Base-by-base conservation (phyloP, 352 stramenopile species). In the Pythium vanterpoolii region DNA sequence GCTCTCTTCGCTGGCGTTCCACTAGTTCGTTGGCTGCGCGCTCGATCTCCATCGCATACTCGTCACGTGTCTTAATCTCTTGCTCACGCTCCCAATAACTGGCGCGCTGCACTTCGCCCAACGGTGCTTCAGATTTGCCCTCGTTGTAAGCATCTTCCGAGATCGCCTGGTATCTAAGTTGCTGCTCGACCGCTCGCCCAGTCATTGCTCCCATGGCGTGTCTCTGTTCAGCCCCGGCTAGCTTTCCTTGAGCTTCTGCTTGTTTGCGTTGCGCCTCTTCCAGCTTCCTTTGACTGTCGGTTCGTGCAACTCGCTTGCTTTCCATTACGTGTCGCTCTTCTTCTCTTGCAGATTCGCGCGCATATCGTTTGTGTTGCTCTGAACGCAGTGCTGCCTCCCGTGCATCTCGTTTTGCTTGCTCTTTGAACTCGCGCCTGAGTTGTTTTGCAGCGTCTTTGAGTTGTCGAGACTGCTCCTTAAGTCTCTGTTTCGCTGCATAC, bases 391-490 rank as follows among this genome's bases (percentile, higher is more conserved):
- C 18, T 23, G 42, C 38, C 36, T 31, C 31, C 0, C 44, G 27
- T 0, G 59, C 50, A 10, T 60, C 51, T 62, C 46, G 44, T n/a
- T 68, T 62, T 6, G 38, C 11, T 8, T 62, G 52, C 27, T 60
- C 47, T 27, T 68, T 68, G 54, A 49, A 58, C 31, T 68, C 38
- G 26, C 43, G 47, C 18, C 64, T 68, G 31, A 68, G 45, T n/a
- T 34, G 43, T 18, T 56, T 59, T 5, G 54, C 54, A 14, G 52
- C 43, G 16, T 64, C 49, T 23, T 69, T 69, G n/a, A 69, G 23
- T n/a, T 64, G 42, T 3, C 57, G 51, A 1, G 55, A 61, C 43
- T 69, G 48, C 24, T 69, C 62, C 49, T 69, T 69, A 16, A 69
- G 44, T 21, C 5, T 51, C 30, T 51, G 49, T 36, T 69, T 69